phyloP scores from a whole-genome alignment of 1,139 yeast genomes.

The Tardiomyces depauwii region DNA sequence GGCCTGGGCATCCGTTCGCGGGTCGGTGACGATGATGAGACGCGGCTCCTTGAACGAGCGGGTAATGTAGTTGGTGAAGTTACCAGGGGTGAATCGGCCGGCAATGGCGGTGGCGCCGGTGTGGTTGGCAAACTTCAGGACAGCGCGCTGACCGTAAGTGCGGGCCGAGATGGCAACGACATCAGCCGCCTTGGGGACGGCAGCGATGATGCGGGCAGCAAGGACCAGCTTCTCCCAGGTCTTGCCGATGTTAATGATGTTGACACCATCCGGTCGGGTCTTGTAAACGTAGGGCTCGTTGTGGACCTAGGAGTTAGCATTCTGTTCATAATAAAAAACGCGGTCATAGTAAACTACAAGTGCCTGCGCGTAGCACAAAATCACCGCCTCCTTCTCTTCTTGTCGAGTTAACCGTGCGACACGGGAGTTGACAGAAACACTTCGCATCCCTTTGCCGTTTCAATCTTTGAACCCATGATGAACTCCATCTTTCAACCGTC shows the following conservation, averaged over 20 bases:
- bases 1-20: slow-evolving; percentile 99
- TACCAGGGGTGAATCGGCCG: slow-evolving; percentile 99
- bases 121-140: slow-evolving; percentile 98
- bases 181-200: slow-evolving; percentile 96
- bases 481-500: too few relatives aligned
- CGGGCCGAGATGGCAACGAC: slow-evolving; percentile 99
- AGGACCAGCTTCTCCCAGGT: slow-evolving; percentile 99
- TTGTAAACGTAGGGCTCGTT: slow-evolving; percentile 99
- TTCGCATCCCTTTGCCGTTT: too few relatives aligned
- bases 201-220: slow-evolving; percentile 99
- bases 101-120: slow-evolving; percentile 99
- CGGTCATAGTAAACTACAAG: too few relatives aligned
- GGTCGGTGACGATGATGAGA: slow-evolving; percentile 97
- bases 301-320: slow-evolving; percentile 48
- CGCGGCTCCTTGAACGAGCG: slow-evolving; percentile 99
- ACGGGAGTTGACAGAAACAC: too few relatives aligned
- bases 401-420: too few relatives aligned
- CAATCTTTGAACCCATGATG: too few relatives aligned
- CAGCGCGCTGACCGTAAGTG: slow-evolving; percentile 99
- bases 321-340: neutral
- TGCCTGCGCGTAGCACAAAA: too few relatives aligned
- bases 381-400: too few relatives aligned
- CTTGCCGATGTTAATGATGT: slow-evolving; percentile 95
- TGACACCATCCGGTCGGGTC: slow-evolving; percentile 99
- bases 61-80: slow-evolving; percentile 99